Percentiles rank a stretch among this genome's conserved stretches.
These are phyloP conservation scores for Colletotrichum chlorophyti DNA, from an alignment of 2,329 filamentous ascomycete genomes.

Conservation along the genomic window DNA sequence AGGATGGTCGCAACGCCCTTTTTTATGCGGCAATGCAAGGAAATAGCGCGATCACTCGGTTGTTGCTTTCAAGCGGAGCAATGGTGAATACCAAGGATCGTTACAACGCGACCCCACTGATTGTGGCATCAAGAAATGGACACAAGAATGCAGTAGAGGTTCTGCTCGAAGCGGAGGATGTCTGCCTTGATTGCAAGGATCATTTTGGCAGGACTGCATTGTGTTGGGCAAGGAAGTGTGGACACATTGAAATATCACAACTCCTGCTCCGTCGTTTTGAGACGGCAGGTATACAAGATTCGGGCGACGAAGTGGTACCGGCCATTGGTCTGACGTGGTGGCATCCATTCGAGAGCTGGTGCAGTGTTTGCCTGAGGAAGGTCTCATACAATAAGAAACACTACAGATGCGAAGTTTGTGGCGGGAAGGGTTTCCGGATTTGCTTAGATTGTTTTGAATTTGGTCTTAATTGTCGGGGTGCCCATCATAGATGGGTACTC, in stretches of 20 bases:
- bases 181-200: neutral
- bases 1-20: neutral
- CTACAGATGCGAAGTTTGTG: neutral
- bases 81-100: neutral
- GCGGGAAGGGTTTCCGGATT: neutral
- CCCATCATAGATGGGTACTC: neutral
- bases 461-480: neutral
- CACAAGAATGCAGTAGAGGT: neutral
- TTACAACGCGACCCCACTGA: neutral
- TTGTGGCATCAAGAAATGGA: neutral
- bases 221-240: neutral
- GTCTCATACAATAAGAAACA: neutral
- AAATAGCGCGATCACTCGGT: neutral
- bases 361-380: neutral
- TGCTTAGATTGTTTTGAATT: neutral
- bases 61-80: neutral
- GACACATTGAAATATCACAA: too few relatives aligned
- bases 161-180: neutral
- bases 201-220: neutral
- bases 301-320: neutral
- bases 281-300: neutral
- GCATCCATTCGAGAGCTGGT: neutral
- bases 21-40: neutral
- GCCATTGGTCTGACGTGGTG: fast-evolving
- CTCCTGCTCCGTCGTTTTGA: neutral